Evolutionary conservation across 441 rosid species (phyloP).

Genomic region (Rhodomyrtus psidioides): DNA sequence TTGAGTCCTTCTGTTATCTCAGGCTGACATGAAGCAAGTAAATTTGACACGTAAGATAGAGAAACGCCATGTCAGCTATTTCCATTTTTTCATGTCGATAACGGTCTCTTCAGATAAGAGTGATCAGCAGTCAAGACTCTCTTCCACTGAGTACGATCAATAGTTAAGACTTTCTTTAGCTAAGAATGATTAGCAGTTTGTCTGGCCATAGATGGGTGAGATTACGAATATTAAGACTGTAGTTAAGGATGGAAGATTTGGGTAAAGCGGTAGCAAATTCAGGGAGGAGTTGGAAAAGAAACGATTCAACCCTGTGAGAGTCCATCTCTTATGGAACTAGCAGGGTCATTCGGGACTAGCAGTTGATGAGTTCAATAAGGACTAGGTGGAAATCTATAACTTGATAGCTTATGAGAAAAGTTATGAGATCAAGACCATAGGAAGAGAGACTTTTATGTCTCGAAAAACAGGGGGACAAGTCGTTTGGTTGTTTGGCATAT

Average conservation of each 20-base stretch:
- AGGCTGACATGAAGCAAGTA: too few relatives aligned
- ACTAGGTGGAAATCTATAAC: conserved; percentile 50
- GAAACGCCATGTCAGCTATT: too few relatives aligned
- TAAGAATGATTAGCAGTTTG: conserved; percentile 21
- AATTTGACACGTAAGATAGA: too few relatives aligned
- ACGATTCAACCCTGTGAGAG: conserved; percentile 55
- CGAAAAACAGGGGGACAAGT: conserved; percentile 19
- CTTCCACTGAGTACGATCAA: neutral
- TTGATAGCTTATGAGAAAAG: conserved; percentile 51
- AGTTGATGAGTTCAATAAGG: conserved; percentile 45
- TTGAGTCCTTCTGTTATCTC: too few relatives aligned
- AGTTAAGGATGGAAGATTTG: conserved; percentile 20
- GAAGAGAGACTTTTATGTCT: conserved; percentile 26
- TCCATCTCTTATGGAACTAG: conserved; percentile 45
- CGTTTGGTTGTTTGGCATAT: conserved; percentile 72
- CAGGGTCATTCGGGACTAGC: conserved; percentile 57
- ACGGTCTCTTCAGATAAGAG: neutral
- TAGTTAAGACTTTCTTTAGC: neutral
- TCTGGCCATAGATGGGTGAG: conserved; percentile 65
- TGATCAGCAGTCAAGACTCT: conserved; percentile 9
- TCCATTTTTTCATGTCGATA: too few relatives aligned
- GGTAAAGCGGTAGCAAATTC: conserved; percentile 43
- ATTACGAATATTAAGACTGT: conserved; percentile 43
- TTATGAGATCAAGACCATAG: conserved; percentile 36
- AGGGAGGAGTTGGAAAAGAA: conserved; percentile 30